Conservation (phyloP, 1,284 basidiomycete species). For the Austroboletus olivaceoglutinosus region DNA sequence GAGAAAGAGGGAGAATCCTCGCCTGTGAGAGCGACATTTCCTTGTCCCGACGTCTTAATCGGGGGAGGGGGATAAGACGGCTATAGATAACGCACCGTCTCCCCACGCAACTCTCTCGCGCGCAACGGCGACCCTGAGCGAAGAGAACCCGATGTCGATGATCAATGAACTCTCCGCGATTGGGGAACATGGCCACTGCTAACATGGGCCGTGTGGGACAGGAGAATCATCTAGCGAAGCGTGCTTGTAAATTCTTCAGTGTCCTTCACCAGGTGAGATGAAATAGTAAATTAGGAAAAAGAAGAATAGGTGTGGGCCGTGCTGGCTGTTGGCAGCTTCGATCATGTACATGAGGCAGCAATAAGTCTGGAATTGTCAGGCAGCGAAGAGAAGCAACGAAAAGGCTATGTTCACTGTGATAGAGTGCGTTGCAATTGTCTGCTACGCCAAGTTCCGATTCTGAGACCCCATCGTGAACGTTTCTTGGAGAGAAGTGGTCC, state of each 20-base stretch:
- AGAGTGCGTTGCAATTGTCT: background rate
- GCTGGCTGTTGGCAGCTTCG: slow-evolving; percentile 8
- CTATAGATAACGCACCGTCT: background rate
- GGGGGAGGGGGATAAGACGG: too few relatives aligned
- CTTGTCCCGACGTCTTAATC: too few relatives aligned
- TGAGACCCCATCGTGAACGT: slow-evolving; percentile 1
- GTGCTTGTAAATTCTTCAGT: slow-evolving; percentile 17
- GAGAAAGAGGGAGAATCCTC: too few relatives aligned
- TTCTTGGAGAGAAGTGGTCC: background rate
- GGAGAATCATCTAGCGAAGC: slow-evolving; percentile 20
- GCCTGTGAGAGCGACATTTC: too few relatives aligned
- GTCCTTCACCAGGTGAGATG: slow-evolving; percentile 9
- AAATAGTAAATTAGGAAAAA: slow-evolving; percentile 1
- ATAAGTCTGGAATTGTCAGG: slow-evolving; percentile 6
- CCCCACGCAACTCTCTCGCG: background rate
- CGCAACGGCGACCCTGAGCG: slow-evolving; percentile 6
- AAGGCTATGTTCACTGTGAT: slow-evolving; percentile 13
- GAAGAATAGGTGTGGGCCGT: slow-evolving; percentile 5
- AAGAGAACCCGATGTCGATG: background rate
- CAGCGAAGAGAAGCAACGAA: slow-evolving; percentile 3
- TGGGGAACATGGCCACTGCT: slow-evolving; percentile 1
- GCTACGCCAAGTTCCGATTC: background rate
- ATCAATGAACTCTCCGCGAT: slow-evolving; percentile 13
- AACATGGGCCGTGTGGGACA: slow-evolving; percentile 7
- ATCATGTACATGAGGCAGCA: slow-evolving; percentile 17